These are phyloP conservation scores for Sordaria brevicollis DNA, from an alignment of 495 filamentous ascomycete species.

Conservation along the genomic window DNA sequence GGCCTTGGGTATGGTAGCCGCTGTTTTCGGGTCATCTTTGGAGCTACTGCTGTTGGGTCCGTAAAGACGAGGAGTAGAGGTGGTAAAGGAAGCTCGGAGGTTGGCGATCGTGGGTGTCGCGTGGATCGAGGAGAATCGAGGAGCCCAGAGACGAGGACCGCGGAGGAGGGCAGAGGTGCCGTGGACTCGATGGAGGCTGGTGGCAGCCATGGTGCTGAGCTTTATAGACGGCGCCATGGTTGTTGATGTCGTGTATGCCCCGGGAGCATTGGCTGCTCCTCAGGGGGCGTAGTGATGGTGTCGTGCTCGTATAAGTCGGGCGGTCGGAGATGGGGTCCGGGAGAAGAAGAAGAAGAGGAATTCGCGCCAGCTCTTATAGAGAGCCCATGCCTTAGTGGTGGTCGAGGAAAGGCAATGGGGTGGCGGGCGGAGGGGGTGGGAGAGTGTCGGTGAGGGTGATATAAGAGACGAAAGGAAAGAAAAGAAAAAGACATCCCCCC, in stretches of 20 bases:
- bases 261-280: not conserved
- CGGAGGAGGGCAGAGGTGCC: slow-evolving; percentile 1
- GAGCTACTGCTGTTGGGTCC: not conserved
- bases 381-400: not conserved
- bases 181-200: slow-evolving; percentile 5
- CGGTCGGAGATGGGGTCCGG: not conserved
- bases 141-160: not conserved
- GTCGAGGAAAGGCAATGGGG: not conserved
- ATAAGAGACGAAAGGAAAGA: not conserved
- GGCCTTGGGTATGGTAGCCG: not conserved
- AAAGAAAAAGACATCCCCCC: not conserved
- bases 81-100: slow-evolving; percentile 14
- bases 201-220: slow-evolving; percentile 15
- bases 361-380: not conserved
- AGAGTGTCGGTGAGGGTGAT: not conserved
- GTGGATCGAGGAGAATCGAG: not conserved
- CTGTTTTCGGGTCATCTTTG: not conserved
- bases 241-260: not conserved
- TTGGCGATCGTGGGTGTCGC: not conserved
- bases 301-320: not conserved
- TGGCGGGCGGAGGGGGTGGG: not conserved
- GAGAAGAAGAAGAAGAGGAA: not conserved
- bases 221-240: slow-evolving; percentile 15
- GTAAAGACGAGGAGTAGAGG: slow-evolving; percentile 5
- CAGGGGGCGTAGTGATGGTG: not conserved